Base-by-base conservation (phyloP, 116 monocot species). In the Papilionanthe hybrid region DNA sequence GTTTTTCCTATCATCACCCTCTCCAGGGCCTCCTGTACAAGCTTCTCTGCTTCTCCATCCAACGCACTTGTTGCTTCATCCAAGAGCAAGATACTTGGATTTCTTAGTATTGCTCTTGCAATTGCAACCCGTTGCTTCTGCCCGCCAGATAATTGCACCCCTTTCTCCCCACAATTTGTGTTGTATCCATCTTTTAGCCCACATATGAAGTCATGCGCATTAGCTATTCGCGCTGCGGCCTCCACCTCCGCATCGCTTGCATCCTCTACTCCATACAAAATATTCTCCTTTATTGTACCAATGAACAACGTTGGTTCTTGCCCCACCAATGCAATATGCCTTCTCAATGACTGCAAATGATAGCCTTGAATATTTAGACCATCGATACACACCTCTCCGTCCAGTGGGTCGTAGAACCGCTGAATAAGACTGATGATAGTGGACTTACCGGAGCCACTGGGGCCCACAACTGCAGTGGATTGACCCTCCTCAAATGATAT, bases 391-490 rank as follows among this genome's bases (percentile, higher is more conserved):
- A 92, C 82, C 13, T 71, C 60, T 5, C 92, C 92, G 32, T 77
- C 75, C 1, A 81, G 1, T 2, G 89, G 89, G 17, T 92, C 89
- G 80, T 89, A 92, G 79, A 92, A 92, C 32, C 89, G 55, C 78
- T 92, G 89, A 58, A 89, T 84, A 11, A 92, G 82, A 2, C 83
- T 83, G 37, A 92, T 85, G 65, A 89, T 69, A 9, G 92, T 92
- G 1, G 89, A 89, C 45, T 89, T 91, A 4, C 91, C 91, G 4
- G 89, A 91, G 10, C 91, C 91, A 43, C 93, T 90, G 29, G 91
- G 84, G 32, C 93, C 93, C 4, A 93, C 93, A 18, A 93, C 63
- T 27, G 93, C 93, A 5, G 87, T 89, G 10, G 93, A 93, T 11
- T 83, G 87, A 1, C 89, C 93, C 1, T 89, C 78, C 74, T 82